Conservation (phyloP, 2,329 filamentous ascomycete genomes). For the Bertia moriformis region DNA sequence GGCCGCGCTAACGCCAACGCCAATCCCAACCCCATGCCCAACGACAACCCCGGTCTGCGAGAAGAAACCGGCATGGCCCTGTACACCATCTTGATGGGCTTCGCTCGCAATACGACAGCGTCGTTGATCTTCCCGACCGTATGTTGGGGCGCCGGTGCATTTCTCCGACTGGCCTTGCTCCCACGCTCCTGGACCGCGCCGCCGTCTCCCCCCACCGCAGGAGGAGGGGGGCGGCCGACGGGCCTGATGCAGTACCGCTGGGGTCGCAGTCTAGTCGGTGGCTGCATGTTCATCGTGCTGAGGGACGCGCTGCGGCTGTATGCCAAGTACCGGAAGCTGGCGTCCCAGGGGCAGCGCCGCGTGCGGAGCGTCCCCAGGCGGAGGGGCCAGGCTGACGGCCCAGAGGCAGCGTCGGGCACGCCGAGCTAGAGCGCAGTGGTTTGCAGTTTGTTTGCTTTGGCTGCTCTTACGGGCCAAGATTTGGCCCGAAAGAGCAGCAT, state of each 20-base stretch:
- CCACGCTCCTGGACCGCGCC: background rate
- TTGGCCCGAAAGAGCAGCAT: too few species aligned
- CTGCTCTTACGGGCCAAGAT: too few species aligned
- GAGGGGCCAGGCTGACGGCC: too few species aligned
- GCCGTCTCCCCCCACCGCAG: background rate
- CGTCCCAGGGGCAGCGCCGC: too few species aligned
- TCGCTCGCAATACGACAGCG: background rate
- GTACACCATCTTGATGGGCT: background rate
- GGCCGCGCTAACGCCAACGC: background rate
- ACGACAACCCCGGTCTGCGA: background rate
- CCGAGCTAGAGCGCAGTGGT: too few species aligned
- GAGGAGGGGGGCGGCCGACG: too few species aligned
- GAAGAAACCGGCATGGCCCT: background rate
- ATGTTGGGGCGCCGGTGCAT: background rate
- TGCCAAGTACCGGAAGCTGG: background rate
- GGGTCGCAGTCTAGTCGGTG: background rate
- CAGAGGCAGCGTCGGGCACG: too few species aligned
- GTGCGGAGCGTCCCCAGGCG: too few species aligned
- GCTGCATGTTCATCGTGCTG: background rate
- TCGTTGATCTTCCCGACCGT: background rate
- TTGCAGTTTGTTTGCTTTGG: too few species aligned
- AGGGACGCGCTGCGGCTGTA: background rate
- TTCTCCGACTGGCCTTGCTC: background rate
- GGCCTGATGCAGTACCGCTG: background rate
- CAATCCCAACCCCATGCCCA: background rate